Evolutionary conservation across 2,329 filamentous ascomycete genomes (phyloP), one percentile per base, ranked within the genome.

Genomic region (Talaromyces atroroseus): DNA sequence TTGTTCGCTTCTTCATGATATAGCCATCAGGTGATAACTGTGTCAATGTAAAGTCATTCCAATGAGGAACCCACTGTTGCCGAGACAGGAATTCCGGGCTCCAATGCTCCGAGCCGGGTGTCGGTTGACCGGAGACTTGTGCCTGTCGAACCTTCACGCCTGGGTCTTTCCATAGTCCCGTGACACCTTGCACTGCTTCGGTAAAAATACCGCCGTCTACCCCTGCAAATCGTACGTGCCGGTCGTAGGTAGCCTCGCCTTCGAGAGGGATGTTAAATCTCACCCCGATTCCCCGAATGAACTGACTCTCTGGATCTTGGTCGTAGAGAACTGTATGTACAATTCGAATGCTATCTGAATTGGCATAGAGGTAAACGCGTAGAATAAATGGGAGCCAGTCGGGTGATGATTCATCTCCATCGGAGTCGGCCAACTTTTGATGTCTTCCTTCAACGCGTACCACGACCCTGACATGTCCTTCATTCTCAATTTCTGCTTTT

Each of bases 21-120:
- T 84, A 86, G 0, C 82, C 83, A 45, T 85, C 83, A 0, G 83
- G 70, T 0, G 82, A 84, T 0, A 84, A 71, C 62, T 86, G 83
- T 0, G 71, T 73, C 14, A 86, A 68, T 18, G 73, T 77, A 64
- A 80, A 86, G 60, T 84, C 81, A 52, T 75, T 79, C 81, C 82
- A 86, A 0, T 74, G 66, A 0, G 82, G 83, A 49, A 86, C 77
- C 79, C 80, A 85, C 38, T 80, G 74, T 4, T 84, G 63, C 2
- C 77, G 66, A 8, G 71, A 72, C 0, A 76, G 71, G 3, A 82
- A 73, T 46, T 72, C 66, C 3, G 72, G 66, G 59, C 78, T 73
- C 80, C 80, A 81, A 0, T 77, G 78, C 1, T 68, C 64, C 3
- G 73, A 65, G 45, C 75, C 71, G 0, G 80, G 74, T 2, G 76